Evolutionary conservation across 73 alveolate species (phyloP).

Genomic region (Halteria grandinella): DNA sequence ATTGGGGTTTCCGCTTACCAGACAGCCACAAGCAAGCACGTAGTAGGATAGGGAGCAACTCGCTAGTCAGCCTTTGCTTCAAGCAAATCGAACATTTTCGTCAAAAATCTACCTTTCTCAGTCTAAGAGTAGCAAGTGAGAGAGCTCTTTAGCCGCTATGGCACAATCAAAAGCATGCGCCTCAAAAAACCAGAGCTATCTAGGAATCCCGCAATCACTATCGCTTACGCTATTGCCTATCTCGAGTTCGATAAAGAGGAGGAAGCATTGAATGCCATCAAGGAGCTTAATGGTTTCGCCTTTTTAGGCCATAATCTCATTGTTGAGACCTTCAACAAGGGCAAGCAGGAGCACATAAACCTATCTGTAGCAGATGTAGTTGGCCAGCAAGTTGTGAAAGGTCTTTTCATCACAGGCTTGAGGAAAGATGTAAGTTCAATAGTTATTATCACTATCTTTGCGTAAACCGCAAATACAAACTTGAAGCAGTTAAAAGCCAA

Average conservation of each 20-base stretch:
- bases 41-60: no score
- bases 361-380: no score
- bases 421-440: constrained; percentile 14
- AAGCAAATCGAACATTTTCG: constrained; percentile 37
- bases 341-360: neutral
- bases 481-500: no score
- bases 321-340: constrained; percentile 25
- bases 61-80: no score
- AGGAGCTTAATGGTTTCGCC: constrained; percentile 8
- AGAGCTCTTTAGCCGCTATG: constrained; percentile 1
- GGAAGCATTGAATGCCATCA: constrained; percentile 34
- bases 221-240: constrained; percentile 44
- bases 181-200: constrained; percentile 10
- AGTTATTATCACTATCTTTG: no score
- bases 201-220: neutral
- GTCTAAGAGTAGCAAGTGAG: neutral
- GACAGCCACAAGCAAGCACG: no score
- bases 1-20: no score
- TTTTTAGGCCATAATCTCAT: neutral
- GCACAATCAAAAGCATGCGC: constrained; percentile 7
- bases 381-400: constrained; percentile 23
- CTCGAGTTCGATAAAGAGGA: constrained; percentile 31
- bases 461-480: no score
- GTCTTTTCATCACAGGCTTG: constrained; percentile 11
- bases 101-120: constrained; percentile 10